Percentiles rank a stretch among this genome's conserved stretches.
phyloP scores from a whole-genome alignment of 179 eudicot genomes.

The Spergularia azorica region DNA sequence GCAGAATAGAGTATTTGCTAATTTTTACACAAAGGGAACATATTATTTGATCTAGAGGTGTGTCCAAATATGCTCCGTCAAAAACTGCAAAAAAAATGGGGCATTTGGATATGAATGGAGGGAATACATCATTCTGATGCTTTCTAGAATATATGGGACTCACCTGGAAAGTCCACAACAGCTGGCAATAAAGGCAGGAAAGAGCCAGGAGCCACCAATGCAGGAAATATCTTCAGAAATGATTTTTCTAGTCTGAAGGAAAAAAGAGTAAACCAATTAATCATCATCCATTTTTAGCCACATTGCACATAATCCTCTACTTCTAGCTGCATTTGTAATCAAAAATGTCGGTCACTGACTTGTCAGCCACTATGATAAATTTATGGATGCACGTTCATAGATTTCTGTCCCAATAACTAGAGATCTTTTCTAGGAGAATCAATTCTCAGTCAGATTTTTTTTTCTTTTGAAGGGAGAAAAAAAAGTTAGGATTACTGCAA shows the following conservation, averaged over 20 bases:
- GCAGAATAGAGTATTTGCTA: too few relatives aligned
- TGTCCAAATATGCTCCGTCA: too few relatives aligned
- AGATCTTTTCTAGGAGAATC: neutral
- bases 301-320: neutral
- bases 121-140: neutral
- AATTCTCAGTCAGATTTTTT: neutral
- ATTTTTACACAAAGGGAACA: too few relatives aligned
- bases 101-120: too few relatives aligned
- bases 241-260: constrained; percentile 64
- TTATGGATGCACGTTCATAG: neutral
- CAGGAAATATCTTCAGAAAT: constrained; percentile 71
- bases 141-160: constrained; percentile 30
- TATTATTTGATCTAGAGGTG: too few relatives aligned
- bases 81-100: too few relatives aligned
- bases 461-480: too few relatives aligned
- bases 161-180: constrained; percentile 88
- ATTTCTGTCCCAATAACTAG: too few relatives aligned
- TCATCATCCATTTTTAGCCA: constrained; percentile 4
- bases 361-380: neutral
- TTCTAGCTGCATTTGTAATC: neutral
- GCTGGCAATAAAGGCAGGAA: constrained; percentile 87
- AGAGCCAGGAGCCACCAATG: constrained; percentile 82
- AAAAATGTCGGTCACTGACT: neutral
- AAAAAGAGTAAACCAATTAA: constrained; percentile 8
- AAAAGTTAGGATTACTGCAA: neutral